Conservation (phyloP, 2,329 filamentous ascomycete species). For the Hortaea werneckii region DNA sequence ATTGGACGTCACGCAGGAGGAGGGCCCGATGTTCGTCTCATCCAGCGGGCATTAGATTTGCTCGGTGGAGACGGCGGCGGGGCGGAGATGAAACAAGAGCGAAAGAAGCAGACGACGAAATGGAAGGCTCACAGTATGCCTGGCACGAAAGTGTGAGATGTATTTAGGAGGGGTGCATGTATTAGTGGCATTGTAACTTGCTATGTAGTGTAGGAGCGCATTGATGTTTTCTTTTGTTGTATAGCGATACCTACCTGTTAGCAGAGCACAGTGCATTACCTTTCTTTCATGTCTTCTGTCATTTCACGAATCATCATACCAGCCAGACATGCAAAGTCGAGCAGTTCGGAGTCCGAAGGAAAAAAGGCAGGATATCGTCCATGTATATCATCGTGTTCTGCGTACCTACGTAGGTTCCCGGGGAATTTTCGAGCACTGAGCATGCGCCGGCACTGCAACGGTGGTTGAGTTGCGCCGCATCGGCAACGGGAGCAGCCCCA, state of each 20-base stretch:
- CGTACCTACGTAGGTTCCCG: no score
- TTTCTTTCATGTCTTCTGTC: no score
- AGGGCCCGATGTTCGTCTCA: slow-evolving; percentile 4
- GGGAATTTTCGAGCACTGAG: no score
- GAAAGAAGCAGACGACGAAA: slow-evolving; percentile 2
- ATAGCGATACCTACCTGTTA: not conserved
- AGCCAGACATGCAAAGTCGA: not conserved
- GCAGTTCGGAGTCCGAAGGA: not conserved
- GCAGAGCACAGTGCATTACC: no score
- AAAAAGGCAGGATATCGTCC: no score
- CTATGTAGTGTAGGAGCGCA: not conserved
- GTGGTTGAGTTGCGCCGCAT: not conserved
- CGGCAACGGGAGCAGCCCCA: not conserved
- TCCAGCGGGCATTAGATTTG: slow-evolving; percentile 12
- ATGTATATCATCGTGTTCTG: no score
- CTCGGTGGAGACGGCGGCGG: slow-evolving; percentile 20
- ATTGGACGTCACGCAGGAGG: slow-evolving; percentile 5
- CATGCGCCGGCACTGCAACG: not conserved
- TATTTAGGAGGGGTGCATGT: not conserved
- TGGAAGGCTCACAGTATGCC: slow-evolving; percentile 6
- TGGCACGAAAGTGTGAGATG: not conserved
- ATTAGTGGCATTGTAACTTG: slow-evolving; percentile 1
- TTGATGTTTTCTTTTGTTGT: not conserved
- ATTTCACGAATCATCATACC: no score
- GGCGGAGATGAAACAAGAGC: slow-evolving; percentile 5